Conservation (phyloP, 768 basidiomycete genomes). For the Leccinum disarticulatum region DNA sequence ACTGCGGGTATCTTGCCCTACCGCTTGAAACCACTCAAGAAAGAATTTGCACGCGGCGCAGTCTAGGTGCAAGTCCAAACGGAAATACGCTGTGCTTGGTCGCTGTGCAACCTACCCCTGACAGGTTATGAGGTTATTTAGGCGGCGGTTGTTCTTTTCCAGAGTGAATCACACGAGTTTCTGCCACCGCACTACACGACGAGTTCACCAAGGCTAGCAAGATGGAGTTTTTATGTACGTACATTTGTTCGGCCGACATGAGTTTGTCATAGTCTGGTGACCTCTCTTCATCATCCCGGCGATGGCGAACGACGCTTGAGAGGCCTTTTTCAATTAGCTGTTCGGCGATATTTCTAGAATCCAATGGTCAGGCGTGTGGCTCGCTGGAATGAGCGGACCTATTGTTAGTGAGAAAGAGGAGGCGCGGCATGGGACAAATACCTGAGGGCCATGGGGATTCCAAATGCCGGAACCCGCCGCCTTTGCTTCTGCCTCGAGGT, state of each 20-base stretch:
- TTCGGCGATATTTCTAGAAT: conserved; percentile 80
- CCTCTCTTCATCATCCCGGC: conserved; percentile 92
- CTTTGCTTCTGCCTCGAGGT: conserved; percentile 76
- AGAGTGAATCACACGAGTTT: conserved; percentile 84
- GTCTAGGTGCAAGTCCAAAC: conserved; percentile 41
- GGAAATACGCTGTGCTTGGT: neutral
- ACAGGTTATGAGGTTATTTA: conserved; percentile 85
- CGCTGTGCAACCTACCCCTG: conserved; percentile 58
- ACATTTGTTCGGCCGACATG: conserved; percentile 93
- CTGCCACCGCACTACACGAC: conserved; percentile 65
- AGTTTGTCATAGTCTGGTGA: conserved; percentile 96
- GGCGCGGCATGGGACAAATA: conserved; percentile 22
- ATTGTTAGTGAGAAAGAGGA: conserved; percentile 3
- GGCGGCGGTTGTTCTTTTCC: conserved; percentile 83
- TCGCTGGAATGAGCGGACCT: conserved; percentile 16
- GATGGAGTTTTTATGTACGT: conserved; percentile 31
- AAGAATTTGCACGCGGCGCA: conserved; percentile 75
- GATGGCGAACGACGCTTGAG: conserved; percentile 87
- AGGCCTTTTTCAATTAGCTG: conserved; percentile 92
- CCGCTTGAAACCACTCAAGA: conserved; percentile 90
- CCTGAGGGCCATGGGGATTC: conserved; percentile 80
- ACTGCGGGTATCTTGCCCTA: conserved; percentile 79
- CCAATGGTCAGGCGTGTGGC: conserved; percentile 4
- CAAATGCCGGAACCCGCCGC: conserved; percentile 77
- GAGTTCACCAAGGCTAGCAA: conserved; percentile 5